These are phyloP conservation scores for Amaranthus cruentus DNA, from an alignment of 148 eudicot species.

Conservation along the genomic window DNA sequence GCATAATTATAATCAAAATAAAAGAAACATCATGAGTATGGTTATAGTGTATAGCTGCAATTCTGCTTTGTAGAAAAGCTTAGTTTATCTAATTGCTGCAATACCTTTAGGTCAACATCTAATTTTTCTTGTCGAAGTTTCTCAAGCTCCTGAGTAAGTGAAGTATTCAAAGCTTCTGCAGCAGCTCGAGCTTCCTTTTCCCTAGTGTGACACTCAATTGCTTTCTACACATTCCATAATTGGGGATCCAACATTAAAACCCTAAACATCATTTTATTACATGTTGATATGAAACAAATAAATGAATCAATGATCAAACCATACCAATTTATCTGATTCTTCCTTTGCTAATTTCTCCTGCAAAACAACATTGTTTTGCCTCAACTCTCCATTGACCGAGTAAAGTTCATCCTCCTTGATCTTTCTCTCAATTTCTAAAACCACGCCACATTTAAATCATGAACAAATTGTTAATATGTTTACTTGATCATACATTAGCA, in stretches of 20 bases:
- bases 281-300: background rate
- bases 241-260: background rate
- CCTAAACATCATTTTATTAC: background rate
- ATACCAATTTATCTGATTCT: constrained; percentile 56
- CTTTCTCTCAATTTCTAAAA: constrained; percentile 41
- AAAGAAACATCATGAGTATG: background rate
- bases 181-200: constrained; percentile 58
- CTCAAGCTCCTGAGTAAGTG: constrained; percentile 48
- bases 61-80: background rate
- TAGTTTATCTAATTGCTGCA: background rate
- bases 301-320: background rate
- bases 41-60: background rate
- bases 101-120: constrained; percentile 50
- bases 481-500: background rate
- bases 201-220: constrained; percentile 33
- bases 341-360: constrained; percentile 42
- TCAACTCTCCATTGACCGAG: constrained; percentile 32
- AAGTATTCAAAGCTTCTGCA: constrained; percentile 40
- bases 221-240: constrained; percentile 37
- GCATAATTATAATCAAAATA: constrained; percentile 3
- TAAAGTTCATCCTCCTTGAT: constrained; percentile 52
- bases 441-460: constrained; percentile 1
- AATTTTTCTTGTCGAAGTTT: constrained; percentile 47
- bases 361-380: constrained; percentile 30
- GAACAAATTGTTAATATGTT: background rate